Conservation (phyloP, 768 basidiomycete genomes). For the Gautieria morchelliformis region DNA sequence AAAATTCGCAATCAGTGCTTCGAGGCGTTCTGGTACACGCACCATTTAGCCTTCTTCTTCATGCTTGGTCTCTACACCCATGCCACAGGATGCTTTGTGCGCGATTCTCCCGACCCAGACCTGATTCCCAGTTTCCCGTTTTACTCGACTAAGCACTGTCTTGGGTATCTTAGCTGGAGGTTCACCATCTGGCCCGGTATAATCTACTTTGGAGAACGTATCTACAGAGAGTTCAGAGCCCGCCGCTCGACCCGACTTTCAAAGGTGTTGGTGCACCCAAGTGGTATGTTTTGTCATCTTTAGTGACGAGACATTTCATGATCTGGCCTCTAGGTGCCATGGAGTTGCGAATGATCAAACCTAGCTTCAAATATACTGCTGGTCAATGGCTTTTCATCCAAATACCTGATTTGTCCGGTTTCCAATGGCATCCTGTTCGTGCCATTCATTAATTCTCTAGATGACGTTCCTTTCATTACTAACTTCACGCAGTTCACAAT, state of each 20-base stretch:
- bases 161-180: slow-evolving; percentile 87
- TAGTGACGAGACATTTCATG: background rate
- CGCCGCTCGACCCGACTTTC: slow-evolving; percentile 69
- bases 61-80: slow-evolving; percentile 86
- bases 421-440: slow-evolving; percentile 94
- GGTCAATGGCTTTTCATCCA: slow-evolving; percentile 91
- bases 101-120: slow-evolving; percentile 69
- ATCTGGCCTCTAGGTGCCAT: slow-evolving; percentile 54
- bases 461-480: background rate
- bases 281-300: slow-evolving; percentile 37
- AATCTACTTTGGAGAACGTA: slow-evolving; percentile 79
- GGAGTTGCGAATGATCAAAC: slow-evolving; percentile 89
- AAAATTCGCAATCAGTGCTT: slow-evolving; percentile 86
- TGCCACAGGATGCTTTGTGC: slow-evolving; percentile 92
- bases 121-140: slow-evolving; percentile 69
- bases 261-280: slow-evolving; percentile 84
- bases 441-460: background rate
- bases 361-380: slow-evolving; percentile 83
- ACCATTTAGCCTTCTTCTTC: slow-evolving; percentile 91
- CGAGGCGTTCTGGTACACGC: slow-evolving; percentile 96
- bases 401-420: slow-evolving; percentile 72
- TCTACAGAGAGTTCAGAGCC: slow-evolving; percentile 76
- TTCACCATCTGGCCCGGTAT: slow-evolving; percentile 90
- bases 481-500: slow-evolving; percentile 64
- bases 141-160: slow-evolving; percentile 78